phyloP scores from a whole-genome alignment of 1,284 basidiomycete species.

The Papiliotrema flavescens region DNA sequence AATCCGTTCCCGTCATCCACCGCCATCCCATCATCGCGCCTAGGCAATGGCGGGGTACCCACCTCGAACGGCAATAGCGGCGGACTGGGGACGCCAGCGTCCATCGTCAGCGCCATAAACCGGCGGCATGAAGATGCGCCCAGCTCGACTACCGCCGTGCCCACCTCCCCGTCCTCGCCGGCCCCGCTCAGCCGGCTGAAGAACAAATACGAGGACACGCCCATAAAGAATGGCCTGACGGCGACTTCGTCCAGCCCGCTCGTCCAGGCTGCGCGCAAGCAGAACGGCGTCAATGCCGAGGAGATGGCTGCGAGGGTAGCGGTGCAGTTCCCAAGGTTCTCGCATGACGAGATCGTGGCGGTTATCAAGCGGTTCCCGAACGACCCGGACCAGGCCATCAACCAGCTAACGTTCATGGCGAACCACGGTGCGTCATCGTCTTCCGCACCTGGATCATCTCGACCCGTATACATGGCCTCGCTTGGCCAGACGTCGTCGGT shows the following conservation, averaged over 20 bases:
- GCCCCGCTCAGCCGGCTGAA: conserved; percentile 5
- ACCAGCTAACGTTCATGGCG: not conserved
- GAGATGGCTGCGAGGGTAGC: conserved; percentile 10
- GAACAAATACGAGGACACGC: not conserved
- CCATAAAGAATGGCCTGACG: not conserved
- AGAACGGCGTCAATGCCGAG: conserved; percentile 11
- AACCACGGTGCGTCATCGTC: not conserved
- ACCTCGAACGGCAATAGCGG: not conserved
- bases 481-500: not conserved
- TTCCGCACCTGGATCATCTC: not conserved
- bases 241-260: conserved; percentile 2
- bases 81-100: not conserved
- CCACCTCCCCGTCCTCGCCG: conserved; percentile 9
- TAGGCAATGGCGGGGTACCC: not conserved
- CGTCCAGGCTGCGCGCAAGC: conserved; percentile 13
- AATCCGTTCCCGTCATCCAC: not conserved
- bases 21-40: conserved; percentile 12
- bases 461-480: not conserved
- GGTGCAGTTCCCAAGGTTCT: conserved; percentile 21
- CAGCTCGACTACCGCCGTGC: conserved; percentile 7
- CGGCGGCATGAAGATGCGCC: conserved; percentile 18
- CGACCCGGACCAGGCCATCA: not conserved
- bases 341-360: not conserved
- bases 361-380: not conserved
- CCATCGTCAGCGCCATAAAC: conserved; percentile 16